Evolutionary conservation across 352 stramenopile genomes (phyloP).

Genomic region (Saprolegnia parasitica): DNA sequence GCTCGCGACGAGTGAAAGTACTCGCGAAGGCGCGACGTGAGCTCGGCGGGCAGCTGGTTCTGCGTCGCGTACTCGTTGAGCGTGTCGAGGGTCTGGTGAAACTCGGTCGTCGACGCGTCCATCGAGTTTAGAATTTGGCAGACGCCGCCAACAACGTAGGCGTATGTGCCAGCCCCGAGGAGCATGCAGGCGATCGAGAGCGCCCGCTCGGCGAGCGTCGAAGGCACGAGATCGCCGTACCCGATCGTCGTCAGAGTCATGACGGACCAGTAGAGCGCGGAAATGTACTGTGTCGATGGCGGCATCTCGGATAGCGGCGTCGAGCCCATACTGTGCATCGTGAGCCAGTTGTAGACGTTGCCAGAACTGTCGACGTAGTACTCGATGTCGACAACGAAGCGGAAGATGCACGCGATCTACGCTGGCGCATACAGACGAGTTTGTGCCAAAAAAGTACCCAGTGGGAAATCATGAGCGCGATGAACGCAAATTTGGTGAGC

Average conservation of each 20-base stretch:
- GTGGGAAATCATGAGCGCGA: constrained; percentile 38
- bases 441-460: constrained; percentile 24
- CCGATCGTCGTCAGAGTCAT: constrained; percentile 78
- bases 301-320: constrained; percentile 34
- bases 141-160: constrained; percentile 26
- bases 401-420: constrained; percentile 43
- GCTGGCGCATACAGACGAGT: neutral
- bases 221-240: constrained; percentile 58
- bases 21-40: constrained; percentile 27
- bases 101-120: constrained; percentile 25
- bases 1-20: constrained; percentile 25
- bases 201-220: constrained; percentile 49
- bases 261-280: constrained; percentile 67
- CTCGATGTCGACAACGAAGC: constrained; percentile 52
- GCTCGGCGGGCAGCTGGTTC: constrained; percentile 23
- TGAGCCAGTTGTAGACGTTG: constrained; percentile 61
- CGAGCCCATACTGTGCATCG: constrained; percentile 32
- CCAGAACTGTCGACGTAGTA: constrained; percentile 59
- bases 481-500: constrained; percentile 23
- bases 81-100: constrained; percentile 26
- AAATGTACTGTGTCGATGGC: constrained; percentile 52
- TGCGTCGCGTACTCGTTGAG: constrained; percentile 28
- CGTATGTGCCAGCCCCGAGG: constrained; percentile 23
- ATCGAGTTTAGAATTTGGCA: constrained; percentile 29
- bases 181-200: constrained; percentile 29